Evolutionary conservation across 139 green algal genomes (phyloP).

Genomic region (Chlorella sorokiniana): DNA sequence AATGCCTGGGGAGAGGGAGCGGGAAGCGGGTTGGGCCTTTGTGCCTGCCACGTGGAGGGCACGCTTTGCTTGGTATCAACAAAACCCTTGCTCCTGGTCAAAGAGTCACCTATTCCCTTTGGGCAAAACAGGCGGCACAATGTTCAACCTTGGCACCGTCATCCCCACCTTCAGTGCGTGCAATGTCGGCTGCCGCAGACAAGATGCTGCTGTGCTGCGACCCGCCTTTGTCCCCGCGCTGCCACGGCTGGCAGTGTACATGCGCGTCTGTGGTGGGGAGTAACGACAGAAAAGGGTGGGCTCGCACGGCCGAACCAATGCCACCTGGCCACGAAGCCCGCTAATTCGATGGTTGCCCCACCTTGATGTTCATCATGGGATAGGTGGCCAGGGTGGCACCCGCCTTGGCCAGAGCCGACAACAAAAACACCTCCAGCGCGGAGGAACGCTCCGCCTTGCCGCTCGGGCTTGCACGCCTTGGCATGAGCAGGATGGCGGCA

Average conservation of each 20-base stretch:
- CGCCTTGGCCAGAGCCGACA: constrained; percentile 88
- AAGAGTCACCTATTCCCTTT: too few species aligned
- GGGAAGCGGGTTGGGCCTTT: background rate
- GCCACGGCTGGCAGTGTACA: constrained; percentile 54
- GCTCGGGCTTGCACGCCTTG: background rate
- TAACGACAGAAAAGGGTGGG: background rate
- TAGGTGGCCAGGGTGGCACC: constrained; percentile 94
- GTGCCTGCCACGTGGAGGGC: too few species aligned
- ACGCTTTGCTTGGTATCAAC: too few species aligned
- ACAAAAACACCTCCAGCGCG: constrained; percentile 81
- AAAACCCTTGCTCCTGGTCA: too few species aligned
- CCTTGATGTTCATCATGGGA: constrained; percentile 92
- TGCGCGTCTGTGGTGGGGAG: constrained; percentile 42
- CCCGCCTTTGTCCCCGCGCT: background rate
- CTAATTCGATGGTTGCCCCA: too few species aligned
- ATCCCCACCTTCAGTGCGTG: constrained; percentile 59
- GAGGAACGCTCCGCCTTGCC: background rate
- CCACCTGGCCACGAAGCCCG: too few species aligned
- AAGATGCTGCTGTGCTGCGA: constrained; percentile 62
- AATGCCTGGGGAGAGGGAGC: background rate
- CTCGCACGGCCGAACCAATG: too few species aligned
- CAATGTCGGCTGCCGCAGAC: constrained; percentile 69
- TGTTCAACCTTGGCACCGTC: background rate
- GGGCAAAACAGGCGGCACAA: too few species aligned
- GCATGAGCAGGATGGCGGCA: background rate